Base-by-base conservation (phyloP, 2,329 filamentous ascomycete species). In the Diaporthe batatas region DNA sequence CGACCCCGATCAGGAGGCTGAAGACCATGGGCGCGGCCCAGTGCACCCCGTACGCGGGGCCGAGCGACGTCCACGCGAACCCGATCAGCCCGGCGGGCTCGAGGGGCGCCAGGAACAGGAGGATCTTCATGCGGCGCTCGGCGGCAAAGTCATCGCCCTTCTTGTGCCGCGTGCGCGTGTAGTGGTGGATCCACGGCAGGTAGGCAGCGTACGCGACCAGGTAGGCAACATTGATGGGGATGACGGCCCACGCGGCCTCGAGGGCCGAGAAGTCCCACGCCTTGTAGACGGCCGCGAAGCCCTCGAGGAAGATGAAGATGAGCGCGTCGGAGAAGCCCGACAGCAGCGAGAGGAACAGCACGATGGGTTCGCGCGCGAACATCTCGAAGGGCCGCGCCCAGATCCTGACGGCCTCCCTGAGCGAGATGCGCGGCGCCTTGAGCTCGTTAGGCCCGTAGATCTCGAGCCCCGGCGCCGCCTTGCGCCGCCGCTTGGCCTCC, bases 261-360 rank as follows among this genome's bases (percentile, higher is more conserved):
- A 72, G 55, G 16, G 59, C 54, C 6, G 82, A 57, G 83, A 87
- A 55, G 57, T 82, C 78, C 91, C 91, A 94, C 77, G 93, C 90
- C n/a, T 84, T 81, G 77, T 93, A 93, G 1, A 94, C 92, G 1
- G 93, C 84, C 0, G 84, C 81, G 76, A 93, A 94, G 0, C 90
- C 92, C 79, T 94, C 91, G 68, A 94, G 89, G 79, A 92, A 93
- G 85, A 93, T 93, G 84, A 94, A 94, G 81, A 94, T 94, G 7
- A 94, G 87, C 4, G 91, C 91, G 74, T 94, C 92, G 6, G 88
- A 90, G 84, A 94, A 94, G 36, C 92, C 92, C 2, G 89, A 91
- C 3, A 94, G 89, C 0, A 94, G 85, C 1, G 92, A 94, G 4
- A 94, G 85, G 53, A 88, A 89, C 11, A 92, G 83, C 6, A 94